Evolutionary conservation across 2,329 filamentous ascomycete species (phyloP).

Genomic region (Sporothrix luriei): DNA sequence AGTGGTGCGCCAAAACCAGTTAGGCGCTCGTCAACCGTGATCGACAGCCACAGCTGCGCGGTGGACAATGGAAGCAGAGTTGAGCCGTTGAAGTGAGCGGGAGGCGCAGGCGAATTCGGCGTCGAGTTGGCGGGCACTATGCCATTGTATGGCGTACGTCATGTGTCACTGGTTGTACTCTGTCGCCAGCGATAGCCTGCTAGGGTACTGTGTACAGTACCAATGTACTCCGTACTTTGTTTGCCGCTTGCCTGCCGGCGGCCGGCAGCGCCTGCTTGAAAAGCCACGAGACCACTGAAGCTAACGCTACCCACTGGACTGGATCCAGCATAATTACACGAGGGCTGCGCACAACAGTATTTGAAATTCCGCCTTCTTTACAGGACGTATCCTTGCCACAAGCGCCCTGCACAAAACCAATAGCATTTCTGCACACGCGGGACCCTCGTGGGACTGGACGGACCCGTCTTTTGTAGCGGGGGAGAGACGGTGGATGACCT

Average conservation of each 20-base stretch:
- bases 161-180: too few species aligned
- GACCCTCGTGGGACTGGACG: background rate
- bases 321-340: background rate
- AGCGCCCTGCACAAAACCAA: constrained; percentile 19
- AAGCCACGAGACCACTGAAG: constrained; percentile 23
- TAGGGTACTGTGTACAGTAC: too few species aligned
- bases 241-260: constrained; percentile 1
- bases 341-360: too few species aligned
- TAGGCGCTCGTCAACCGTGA: constrained; percentile 6
- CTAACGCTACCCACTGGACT: constrained; percentile 14
- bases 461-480: background rate
- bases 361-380: background rate
- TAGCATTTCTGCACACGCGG: constrained; percentile 5
- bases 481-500: background rate
- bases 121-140: too few species aligned
- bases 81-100: background rate
- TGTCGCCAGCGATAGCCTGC: too few species aligned
- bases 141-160: too few species aligned
- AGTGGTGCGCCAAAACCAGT: background rate
- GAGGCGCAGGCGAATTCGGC: too few species aligned
- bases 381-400: background rate
- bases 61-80: background rate
- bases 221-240: too few species aligned
- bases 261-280: background rate
- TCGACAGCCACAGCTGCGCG: background rate